A percentile compares a stretch with the other conserved stretches of the same genome.
Conservation (phyloP, 805 yeast species). For the Candida tammaniensis region DNA sequence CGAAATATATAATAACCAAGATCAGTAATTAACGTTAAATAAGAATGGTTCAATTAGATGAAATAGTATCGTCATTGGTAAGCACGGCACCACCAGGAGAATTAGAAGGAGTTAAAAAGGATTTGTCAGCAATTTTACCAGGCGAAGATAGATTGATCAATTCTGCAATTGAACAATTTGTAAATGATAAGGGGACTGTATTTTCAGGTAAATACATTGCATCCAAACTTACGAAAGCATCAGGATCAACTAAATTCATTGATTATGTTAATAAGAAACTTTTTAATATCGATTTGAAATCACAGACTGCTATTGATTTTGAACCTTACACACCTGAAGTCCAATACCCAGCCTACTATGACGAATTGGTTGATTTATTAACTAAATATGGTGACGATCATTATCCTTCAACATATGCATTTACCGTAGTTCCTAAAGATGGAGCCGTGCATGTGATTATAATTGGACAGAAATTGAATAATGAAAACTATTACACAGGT, state of each 20-base stretch:
- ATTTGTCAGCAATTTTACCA: slow-evolving; percentile 22
- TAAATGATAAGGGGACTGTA: slow-evolving; percentile 27
- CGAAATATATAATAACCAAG: neutral
- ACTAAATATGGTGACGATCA: slow-evolving; percentile 58
- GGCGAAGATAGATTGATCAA: slow-evolving; percentile 19
- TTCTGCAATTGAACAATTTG: slow-evolving; percentile 25
- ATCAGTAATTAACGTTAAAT: neutral
- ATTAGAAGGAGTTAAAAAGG: slow-evolving; percentile 24
- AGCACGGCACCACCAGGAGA: slow-evolving; percentile 40
- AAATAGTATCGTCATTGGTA: slow-evolving; percentile 28
- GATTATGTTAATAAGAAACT: slow-evolving; percentile 49
- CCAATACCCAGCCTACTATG: slow-evolving; percentile 26
- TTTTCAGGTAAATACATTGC: slow-evolving; percentile 32
- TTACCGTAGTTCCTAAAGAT: slow-evolving; percentile 36
- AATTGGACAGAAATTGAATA: slow-evolving; percentile 69
- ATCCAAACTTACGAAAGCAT: slow-evolving; percentile 29
- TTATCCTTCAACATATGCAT: slow-evolving; percentile 58
- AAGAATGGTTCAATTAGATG: neutral
- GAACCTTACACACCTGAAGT: slow-evolving; percentile 21
- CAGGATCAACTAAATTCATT: slow-evolving; percentile 41
- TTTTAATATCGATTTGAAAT: slow-evolving; percentile 59
- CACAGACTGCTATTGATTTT: slow-evolving; percentile 48
- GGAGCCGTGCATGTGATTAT: slow-evolving; percentile 49
- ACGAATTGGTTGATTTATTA: slow-evolving; percentile 31
- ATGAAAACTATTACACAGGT: slow-evolving; percentile 84